Percentiles rank a stretch among this genome's conserved stretches.
Evolutionary conservation across 2,329 filamentous ascomycete species (phyloP).

Genomic region (Ophiostoma piceae): DNA sequence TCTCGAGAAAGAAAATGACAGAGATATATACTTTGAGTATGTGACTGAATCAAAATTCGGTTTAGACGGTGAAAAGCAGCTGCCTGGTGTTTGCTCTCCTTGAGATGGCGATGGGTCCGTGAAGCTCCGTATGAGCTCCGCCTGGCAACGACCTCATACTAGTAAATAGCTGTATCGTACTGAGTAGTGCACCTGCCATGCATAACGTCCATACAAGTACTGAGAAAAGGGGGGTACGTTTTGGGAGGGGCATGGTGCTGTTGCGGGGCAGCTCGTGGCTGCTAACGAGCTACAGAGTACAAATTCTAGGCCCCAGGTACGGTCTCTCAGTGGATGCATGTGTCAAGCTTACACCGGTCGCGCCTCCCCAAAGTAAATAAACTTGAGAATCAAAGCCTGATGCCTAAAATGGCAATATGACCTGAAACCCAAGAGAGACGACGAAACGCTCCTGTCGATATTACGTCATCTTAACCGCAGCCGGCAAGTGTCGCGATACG

Average conservation of each 20-base stretch:
- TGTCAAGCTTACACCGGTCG: background rate
- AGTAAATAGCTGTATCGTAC: background rate
- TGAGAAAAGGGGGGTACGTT: slow-evolving; percentile 21
- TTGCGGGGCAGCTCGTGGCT: slow-evolving; percentile 30
- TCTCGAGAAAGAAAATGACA: background rate
- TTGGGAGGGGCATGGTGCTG: slow-evolving; percentile 24
- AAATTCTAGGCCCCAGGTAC: background rate
- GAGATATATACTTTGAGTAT: background rate
- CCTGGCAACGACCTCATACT: background rate
- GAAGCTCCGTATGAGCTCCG: slow-evolving; percentile 16
- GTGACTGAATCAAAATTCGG: background rate
- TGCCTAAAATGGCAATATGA: background rate
- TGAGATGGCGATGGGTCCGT: background rate
- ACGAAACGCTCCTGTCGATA: background rate
- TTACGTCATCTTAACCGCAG: background rate
- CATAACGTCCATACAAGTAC: background rate
- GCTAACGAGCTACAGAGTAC: background rate
- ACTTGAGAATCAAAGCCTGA: background rate
- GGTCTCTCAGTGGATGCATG: background rate
- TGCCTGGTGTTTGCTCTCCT: slow-evolving; percentile 12
- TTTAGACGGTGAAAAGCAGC: background rate
- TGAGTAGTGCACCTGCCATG: background rate
- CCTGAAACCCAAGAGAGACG: background rate
- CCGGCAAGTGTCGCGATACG: background rate
- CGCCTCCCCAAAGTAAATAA: background rate